A percentile compares a stretch with the other conserved stretches of the same genome.
These are phyloP conservation scores for Crotalaria pallida DNA, from an alignment of 306 rosid species.

Conservation along the genomic window DNA sequence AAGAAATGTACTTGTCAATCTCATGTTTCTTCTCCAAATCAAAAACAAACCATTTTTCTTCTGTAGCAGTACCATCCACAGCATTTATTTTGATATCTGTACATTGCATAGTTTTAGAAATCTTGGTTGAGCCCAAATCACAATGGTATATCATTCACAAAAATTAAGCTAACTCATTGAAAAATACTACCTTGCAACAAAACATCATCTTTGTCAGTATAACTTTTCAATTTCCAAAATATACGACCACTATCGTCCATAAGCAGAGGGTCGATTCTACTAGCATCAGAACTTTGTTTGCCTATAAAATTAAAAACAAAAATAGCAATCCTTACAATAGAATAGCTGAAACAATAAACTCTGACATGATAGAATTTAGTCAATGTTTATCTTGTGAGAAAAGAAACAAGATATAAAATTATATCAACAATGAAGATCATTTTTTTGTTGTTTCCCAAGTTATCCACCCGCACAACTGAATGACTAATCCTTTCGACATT, in stretches of 20 bases:
- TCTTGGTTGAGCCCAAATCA: conserved; percentile 9
- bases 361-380: neutral
- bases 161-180: neutral
- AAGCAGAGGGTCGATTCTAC: conserved; percentile 21
- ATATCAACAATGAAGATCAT: neutral
- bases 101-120: neutral
- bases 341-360: neutral
- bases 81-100: conserved; percentile 22
- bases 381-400: neutral
- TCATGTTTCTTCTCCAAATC: conserved; percentile 19
- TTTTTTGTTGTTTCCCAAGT: too few relatives aligned
- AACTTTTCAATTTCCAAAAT: conserved; percentile 33
- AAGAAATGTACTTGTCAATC: conserved; percentile 25
- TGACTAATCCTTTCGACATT: too few relatives aligned
- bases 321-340: neutral
- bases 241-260: conserved; percentile 16
- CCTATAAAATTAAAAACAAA: conserved; percentile 4
- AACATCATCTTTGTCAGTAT: neutral
- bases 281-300: conserved; percentile 22
- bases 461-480: too few relatives aligned
- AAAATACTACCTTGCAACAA: conserved; percentile 43
- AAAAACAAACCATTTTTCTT: conserved; percentile 37
- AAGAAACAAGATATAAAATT: neutral
- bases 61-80: neutral
- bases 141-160: neutral